A percentile compares a stretch with the other conserved stretches of the same genome.
phyloP scores from a whole-genome alignment of 495 filamentous ascomycete genomes.

The Penicillium roqueforti region DNA sequence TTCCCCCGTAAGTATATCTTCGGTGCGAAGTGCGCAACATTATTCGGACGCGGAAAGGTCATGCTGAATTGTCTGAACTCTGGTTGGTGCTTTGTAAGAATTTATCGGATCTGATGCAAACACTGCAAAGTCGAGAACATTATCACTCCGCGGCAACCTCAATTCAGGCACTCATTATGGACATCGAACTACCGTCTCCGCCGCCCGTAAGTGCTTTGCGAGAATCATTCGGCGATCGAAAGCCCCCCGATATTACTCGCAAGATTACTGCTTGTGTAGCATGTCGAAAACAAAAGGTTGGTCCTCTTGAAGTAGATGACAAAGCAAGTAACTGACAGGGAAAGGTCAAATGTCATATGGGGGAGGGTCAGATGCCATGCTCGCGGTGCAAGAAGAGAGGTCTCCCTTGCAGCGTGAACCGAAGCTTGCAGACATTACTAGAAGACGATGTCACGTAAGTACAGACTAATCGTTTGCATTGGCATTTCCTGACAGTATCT shows the following conservation, averaged over 20 bases:
- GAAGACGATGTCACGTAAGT: constrained; percentile 34
- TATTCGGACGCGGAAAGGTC: background rate
- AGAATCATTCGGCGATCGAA: constrained; percentile 34
- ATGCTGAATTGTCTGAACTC: background rate
- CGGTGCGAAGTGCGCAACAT: constrained; percentile 22
- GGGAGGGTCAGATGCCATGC: constrained; percentile 30
- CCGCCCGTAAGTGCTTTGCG: constrained; percentile 25
- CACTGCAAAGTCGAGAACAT: background rate
- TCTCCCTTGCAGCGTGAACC: constrained; percentile 32
- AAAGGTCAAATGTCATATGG: constrained; percentile 45
- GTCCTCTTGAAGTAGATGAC: background rate
- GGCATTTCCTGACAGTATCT: background rate
- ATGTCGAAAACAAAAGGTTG: constrained; percentile 38
- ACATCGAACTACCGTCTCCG: constrained; percentile 16
- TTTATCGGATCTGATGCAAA: no score
- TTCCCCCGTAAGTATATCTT: constrained; percentile 3
- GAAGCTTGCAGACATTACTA: constrained; percentile 35
- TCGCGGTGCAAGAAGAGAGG: constrained; percentile 29
- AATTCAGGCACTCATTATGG: constrained; percentile 4
- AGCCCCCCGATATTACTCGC: constrained; percentile 34
- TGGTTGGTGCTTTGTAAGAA: no score
- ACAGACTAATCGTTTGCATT: background rate
- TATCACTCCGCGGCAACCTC: background rate
- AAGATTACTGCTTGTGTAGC: constrained; percentile 42
- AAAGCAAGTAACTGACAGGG: background rate